Evolutionary conservation across 352 stramenopile genomes (phyloP), one percentile per base, ranked within the genome.

Genomic region (Globisporangium lucens): DNA sequence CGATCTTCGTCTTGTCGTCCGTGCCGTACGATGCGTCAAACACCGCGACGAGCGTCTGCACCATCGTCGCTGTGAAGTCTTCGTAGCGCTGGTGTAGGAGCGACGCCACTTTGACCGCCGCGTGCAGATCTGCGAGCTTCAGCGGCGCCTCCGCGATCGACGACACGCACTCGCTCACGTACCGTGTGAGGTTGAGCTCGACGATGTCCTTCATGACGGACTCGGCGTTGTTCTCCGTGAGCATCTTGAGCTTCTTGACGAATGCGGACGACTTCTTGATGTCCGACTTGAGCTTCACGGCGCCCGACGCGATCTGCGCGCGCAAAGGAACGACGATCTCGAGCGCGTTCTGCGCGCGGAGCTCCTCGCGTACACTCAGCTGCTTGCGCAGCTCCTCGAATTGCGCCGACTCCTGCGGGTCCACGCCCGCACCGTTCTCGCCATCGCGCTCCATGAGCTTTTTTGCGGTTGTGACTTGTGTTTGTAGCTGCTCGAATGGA

Each of bases 251-350:
- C 73, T 98, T 98, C 74, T 99, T 99, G 27, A 99, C 97, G 81
- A 99, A 99, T 41, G 96, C 94, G 36, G 95, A 99, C 61, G 92
- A 98, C 75, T 98, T 98, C 78, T 99, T 99, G 61, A 99, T 93
- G 83, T 99, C 97, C 62, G 91, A 95, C 76, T 99, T 99, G 61
- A 99, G 90, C 74, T 92, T 95, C 51, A 98, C 90, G 58, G 92
- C 90, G 61, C 82, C 90, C 2, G 73, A 76, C 52, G 97, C 79
- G 63, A 99, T 90, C 51, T 84, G 75, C 46, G 83, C 78, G 52
- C 96, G 91, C 41, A 88, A 71, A 38, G 75, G 62, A 62, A 68
- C 67, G 30, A 93, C 86, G 29, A 65, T 70, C n/a, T 69, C 69
- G 0, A 67, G 35, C 22, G 71, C 71, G 71, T 97, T 97, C 55